Conservation (phyloP, 83 land plant species). For the Larix sibirica region DNA sequence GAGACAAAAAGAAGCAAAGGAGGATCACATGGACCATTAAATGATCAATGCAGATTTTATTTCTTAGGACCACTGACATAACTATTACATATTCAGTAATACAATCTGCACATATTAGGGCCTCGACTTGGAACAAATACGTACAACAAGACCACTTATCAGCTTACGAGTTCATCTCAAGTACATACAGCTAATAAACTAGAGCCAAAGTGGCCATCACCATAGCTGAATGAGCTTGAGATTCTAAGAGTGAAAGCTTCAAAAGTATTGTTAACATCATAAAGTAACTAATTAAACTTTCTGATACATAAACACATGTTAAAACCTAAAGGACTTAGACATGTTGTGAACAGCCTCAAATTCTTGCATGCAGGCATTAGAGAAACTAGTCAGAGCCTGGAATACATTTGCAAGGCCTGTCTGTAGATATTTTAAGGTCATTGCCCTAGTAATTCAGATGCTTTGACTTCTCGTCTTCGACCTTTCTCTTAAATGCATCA, state of each 20-base stretch:
- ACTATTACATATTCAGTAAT: neutral
- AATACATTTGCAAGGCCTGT: conserved; percentile 83
- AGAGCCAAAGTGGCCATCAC: neutral
- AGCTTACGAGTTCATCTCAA: neutral
- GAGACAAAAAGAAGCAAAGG: neutral
- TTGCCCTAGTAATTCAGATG: conserved; percentile 44
- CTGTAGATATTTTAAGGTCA: conserved; percentile 71
- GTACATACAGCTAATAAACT: neutral
- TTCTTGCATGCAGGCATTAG: conserved; percentile 43
- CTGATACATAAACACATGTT: neutral
- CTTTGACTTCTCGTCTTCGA: conserved; percentile 59
- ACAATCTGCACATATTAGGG: conserved; percentile 1
- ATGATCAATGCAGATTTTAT: neutral
- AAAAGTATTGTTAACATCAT: neutral
- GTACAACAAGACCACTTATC: neutral
- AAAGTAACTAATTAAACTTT: neutral
- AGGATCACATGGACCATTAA: neutral
- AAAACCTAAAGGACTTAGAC: conserved; percentile 2
- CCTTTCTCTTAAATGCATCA: conserved; percentile 54
- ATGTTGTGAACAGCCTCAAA: conserved; percentile 35
- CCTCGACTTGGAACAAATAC: neutral
- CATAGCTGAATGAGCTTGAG: neutral
- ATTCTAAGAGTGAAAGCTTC: neutral
- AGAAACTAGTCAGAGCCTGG: conserved; percentile 64
- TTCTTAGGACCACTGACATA: neutral